phyloP scores from a whole-genome alignment of 2,329 filamentous ascomycete genomes.

The Neophaeococcomyces aloes region DNA sequence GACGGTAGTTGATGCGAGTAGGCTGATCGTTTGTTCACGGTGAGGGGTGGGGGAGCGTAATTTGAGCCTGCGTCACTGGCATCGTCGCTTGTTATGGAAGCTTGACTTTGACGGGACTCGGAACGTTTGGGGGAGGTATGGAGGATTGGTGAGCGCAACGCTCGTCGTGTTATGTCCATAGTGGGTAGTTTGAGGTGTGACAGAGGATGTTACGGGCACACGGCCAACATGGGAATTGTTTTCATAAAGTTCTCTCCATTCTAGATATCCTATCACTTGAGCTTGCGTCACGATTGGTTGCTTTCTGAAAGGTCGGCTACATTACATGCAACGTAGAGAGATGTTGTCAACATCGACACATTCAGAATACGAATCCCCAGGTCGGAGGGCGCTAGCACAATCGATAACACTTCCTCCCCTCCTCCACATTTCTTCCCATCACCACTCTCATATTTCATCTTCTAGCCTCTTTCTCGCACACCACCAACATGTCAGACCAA shows the following conservation, averaged over 20 bases:
- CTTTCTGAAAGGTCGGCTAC: too few species aligned
- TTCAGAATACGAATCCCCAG: too few species aligned
- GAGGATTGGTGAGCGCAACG: conserved; percentile 15
- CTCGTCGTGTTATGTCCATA: conserved; percentile 1
- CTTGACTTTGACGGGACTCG: conserved; percentile 22
- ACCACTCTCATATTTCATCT: neutral
- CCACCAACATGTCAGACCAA: neutral
- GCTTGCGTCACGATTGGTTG: too few species aligned
- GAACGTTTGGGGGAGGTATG: conserved; percentile 19
- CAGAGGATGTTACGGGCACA: conserved; percentile 11
- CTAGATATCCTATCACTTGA: too few species aligned
- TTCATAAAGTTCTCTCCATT: too few species aligned
- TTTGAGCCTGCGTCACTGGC: conserved; percentile 38
- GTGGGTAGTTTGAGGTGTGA: conserved; percentile 15
- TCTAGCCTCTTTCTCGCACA: neutral
- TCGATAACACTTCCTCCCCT: too few species aligned
- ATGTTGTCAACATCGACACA: too few species aligned
- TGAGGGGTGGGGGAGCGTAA: conserved; percentile 17
- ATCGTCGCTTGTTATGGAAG: conserved; percentile 36
- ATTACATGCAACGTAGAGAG: too few species aligned
- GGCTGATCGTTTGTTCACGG: conserved; percentile 27
- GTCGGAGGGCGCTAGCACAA: too few species aligned
- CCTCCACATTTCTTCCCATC: neutral
- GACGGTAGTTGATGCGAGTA: conserved; percentile 26
- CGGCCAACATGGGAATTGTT: too few species aligned